phyloP scores from a whole-genome alignment of 1,139 yeast species.

The Yamadazyma jaroonii region DNA sequence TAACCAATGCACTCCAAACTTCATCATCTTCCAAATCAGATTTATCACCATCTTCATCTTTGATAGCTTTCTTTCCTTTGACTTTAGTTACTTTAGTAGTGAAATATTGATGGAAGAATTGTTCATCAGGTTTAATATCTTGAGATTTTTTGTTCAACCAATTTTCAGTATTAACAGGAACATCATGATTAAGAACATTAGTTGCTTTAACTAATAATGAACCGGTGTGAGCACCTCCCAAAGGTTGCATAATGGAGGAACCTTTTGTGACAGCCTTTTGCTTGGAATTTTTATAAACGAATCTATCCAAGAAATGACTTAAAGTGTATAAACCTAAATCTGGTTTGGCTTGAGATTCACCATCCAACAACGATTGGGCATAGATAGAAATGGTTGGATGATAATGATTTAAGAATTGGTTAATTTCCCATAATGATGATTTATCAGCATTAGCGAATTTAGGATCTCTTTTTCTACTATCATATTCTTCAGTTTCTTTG shows the following conservation, averaged over 20 bases:
- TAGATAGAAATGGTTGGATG: slow-evolving; percentile 90
- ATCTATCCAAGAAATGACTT: slow-evolving; percentile 89
- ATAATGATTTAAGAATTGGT: slow-evolving; percentile 71
- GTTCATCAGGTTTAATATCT: slow-evolving; percentile 82
- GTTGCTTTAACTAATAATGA: slow-evolving; percentile 70
- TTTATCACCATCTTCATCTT: slow-evolving; percentile 25
- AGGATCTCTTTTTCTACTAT: slow-evolving; percentile 90
- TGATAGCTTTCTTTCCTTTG: slow-evolving; percentile 26
- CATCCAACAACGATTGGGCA: slow-evolving; percentile 61
- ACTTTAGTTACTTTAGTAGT: slow-evolving; percentile 54
- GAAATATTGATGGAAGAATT: slow-evolving; percentile 88
- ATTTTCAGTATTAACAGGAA: slow-evolving; percentile 78
- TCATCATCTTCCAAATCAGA: slow-evolving; percentile 71
- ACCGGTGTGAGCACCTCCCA: slow-evolving; percentile 87
- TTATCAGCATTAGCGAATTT: slow-evolving; percentile 76
- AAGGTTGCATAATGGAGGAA: slow-evolving; percentile 94
- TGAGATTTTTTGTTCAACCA: slow-evolving; percentile 70
- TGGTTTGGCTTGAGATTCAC: slow-evolving; percentile 55
- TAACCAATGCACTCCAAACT: slow-evolving; percentile 86
- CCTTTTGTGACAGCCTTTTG: slow-evolving; percentile 72
- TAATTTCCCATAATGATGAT: slow-evolving; percentile 84
- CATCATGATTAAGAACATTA: slow-evolving; percentile 38
- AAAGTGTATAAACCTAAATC: slow-evolving; percentile 87
- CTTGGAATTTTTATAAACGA: slow-evolving; percentile 91
- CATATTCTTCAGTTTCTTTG: slow-evolving; percentile 40